Evolutionary conservation across 1,284 basidiomycete species (phyloP), one percentile per base, ranked within the genome.

Genomic region (Cerrena zonata): DNA sequence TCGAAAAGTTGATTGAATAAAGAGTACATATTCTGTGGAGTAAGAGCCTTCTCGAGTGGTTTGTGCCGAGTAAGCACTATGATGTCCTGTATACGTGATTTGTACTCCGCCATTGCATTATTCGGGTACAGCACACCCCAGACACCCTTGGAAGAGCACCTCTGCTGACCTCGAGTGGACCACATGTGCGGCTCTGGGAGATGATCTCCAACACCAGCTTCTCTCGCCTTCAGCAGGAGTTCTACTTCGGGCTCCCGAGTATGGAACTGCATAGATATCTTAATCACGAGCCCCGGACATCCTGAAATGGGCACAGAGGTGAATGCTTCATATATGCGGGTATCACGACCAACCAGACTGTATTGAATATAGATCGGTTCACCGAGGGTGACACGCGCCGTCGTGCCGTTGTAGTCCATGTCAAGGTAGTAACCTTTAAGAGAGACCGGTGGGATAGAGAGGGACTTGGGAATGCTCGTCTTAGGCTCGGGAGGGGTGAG

Each of bases 41-140:
- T 21, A 15, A 55, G 30, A 4, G 47, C 44, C 12, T 19, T 19
- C 15, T 19, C n/a, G 18, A 55, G 27, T 22, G 51, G 40, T 11
- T 30, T 12, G 47, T 55, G 53, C 26, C 41, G 26, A 3, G 43
- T 47, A 34, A 39, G 47, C 13, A 53, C 48, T 11, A 53, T 49
- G 23, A 19, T n/a, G 3, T 48, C 51, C 39, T 47, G 21, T 4
- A 34, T 23, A 2, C 51, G 42, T 7, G 37, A 38, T 25, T 50
- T 48, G 41, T 55, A 52, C 21, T 37, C 25, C 3, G n/a, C 26
- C 12, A 22, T 15, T 4, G 41, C 25, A 4, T 27, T 24, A 24
- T 15, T 5, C 21, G 37, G 46, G 4, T 39, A 45, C 15, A 45
- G 11, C 23, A 15, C 3, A 4, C 44, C 26, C 15, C 49, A 40